phyloP scores from a whole-genome alignment of 768 basidiomycete species.

The Pleurotus ostreatus region DNA sequence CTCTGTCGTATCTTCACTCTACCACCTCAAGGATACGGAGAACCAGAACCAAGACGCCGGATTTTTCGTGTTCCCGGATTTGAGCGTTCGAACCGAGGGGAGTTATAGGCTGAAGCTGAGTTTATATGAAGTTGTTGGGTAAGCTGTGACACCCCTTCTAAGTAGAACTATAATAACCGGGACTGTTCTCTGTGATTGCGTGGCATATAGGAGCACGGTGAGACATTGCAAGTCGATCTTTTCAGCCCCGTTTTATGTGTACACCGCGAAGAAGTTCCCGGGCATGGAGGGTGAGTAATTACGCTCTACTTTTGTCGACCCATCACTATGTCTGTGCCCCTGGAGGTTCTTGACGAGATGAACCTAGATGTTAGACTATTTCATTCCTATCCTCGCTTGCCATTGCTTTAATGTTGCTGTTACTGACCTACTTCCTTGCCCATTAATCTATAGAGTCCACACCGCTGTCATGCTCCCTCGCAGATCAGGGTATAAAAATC shows the following conservation, averaged over 20 bases:
- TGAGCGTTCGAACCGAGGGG: conserved; percentile 89
- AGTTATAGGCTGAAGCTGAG: conserved; percentile 71
- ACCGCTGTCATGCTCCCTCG: conserved; percentile 80
- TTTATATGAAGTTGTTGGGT: conserved; percentile 92
- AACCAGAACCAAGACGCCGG: conserved; percentile 69
- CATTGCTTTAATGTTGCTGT: background rate
- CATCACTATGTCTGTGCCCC: no score
- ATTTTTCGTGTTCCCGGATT: conserved; percentile 95
- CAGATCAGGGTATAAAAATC: conserved; percentile 96
- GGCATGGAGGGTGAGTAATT: conserved; percentile 81
- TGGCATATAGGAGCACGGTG: conserved; percentile 64
- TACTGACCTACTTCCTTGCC: background rate
- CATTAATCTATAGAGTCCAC: conserved; percentile 63
- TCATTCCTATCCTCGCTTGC: no score
- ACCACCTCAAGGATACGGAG: conserved; percentile 79
- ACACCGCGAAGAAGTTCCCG: conserved; percentile 94
- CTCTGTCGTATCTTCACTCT: conserved; percentile 83
- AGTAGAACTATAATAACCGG: no score
- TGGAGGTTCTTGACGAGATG: no score
- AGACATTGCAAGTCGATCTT: conserved; percentile 89
- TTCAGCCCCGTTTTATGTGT: conserved; percentile 89
- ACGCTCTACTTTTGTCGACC: no score
- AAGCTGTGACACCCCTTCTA: conserved; percentile 19
- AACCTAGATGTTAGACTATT: no score
- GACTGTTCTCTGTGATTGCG: conserved; percentile 12